These are phyloP conservation scores for Porcisia hertigi DNA, from an alignment of 208 protist species.

Conservation along the genomic window DNA sequence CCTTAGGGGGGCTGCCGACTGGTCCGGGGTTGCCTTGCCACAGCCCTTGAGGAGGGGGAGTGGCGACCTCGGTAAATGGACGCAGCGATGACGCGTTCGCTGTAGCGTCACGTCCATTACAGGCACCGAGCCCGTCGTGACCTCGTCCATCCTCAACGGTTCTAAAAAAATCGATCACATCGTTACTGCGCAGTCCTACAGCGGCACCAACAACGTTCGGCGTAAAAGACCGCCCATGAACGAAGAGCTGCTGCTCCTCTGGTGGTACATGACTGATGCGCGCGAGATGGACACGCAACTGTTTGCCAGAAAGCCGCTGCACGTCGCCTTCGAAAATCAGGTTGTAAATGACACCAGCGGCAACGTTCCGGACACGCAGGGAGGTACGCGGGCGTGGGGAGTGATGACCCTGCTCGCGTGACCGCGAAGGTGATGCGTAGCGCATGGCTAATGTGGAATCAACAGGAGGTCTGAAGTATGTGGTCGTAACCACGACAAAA, in stretches of 20 bases:
- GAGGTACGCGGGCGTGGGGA: conserved; percentile 17
- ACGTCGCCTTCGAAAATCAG: conserved; percentile 68
- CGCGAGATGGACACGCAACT: conserved; percentile 51
- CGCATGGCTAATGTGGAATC: not conserved
- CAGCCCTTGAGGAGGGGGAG: not conserved
- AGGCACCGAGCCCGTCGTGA: not conserved
- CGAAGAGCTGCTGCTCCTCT: conserved; percentile 35
- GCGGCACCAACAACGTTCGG: conserved; percentile 13
- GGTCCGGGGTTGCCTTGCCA: not conserved
- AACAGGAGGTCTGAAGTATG: conserved; percentile 1
- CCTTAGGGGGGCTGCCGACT: no score
- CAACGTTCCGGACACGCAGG: conserved; percentile 50
- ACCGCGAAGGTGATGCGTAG: not conserved
- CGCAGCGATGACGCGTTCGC: conserved; percentile 14
- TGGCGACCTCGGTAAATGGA: conserved; percentile 20
- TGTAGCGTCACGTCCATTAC: not conserved
- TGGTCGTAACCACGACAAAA: not conserved
- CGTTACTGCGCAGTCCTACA: conserved; percentile 17
- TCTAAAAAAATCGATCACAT: conserved; percentile 17
- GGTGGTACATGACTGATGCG: conserved; percentile 44
- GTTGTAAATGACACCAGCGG: conserved; percentile 51
- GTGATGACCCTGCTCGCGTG: not conserved
- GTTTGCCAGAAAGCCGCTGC: conserved; percentile 37
- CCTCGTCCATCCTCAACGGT: not conserved
- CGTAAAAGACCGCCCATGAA: conserved; percentile 9